Percentiles rank a stretch among this genome's conserved stretches.
phyloP scores from a whole-genome alignment of 1,284 basidiomycete genomes.

The Flammula alnicola region DNA sequence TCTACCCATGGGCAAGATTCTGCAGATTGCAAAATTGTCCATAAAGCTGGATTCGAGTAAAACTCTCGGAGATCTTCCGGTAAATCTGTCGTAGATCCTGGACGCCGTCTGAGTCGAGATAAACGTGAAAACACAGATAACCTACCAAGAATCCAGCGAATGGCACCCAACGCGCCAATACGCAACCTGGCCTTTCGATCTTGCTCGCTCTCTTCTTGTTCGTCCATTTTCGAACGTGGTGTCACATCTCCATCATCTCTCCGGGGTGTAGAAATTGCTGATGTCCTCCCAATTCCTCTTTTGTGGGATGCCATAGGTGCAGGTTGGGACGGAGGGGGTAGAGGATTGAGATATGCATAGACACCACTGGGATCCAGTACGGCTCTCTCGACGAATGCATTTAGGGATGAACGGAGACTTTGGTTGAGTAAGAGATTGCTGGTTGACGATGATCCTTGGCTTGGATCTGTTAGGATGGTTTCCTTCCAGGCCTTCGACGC shows the following conservation, averaged over 20 bases:
- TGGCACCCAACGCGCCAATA: constrained; percentile 72
- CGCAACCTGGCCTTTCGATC: constrained; percentile 77
- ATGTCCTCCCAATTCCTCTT: constrained; percentile 32
- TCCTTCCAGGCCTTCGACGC: constrained; percentile 62
- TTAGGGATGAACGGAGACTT: constrained; percentile 37
- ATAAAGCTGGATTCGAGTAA: constrained; percentile 58
- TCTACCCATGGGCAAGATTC: constrained; percentile 51
- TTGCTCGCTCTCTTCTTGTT: constrained; percentile 64
- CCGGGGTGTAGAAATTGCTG: constrained; percentile 23
- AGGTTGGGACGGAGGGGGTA: constrained; percentile 43
- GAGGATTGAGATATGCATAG: constrained; percentile 73
- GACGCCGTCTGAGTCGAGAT: not conserved
- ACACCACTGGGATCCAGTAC: constrained; percentile 71
- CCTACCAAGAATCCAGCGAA: constrained; percentile 68
- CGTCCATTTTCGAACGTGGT: constrained; percentile 50
- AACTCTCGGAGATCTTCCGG: constrained; percentile 39
- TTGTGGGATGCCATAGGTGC: constrained; percentile 25
- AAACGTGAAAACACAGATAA: constrained; percentile 1
- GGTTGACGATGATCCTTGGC: constrained; percentile 11
- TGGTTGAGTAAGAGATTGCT: constrained; percentile 43
- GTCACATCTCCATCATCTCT: constrained; percentile 29
- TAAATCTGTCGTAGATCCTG: constrained; percentile 26
- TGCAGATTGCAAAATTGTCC: constrained; percentile 60
- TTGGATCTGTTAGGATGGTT: constrained; percentile 40
- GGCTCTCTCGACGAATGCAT: constrained; percentile 57